phyloP scores from a whole-genome alignment of 2,329 filamentous ascomycete genomes.

The Colletotrichum costaricense region DNA sequence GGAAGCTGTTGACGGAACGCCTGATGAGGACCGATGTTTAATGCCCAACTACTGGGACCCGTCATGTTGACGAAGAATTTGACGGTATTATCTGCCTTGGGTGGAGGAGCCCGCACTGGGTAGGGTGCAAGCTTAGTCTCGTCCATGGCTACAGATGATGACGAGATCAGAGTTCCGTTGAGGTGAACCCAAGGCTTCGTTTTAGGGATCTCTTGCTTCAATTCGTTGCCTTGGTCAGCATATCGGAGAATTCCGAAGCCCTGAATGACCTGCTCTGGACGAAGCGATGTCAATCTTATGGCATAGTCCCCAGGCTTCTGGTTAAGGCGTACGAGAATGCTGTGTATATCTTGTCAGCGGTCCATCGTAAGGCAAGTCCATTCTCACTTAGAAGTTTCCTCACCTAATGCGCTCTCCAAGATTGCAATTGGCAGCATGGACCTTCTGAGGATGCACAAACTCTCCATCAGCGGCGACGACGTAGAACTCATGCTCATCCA shows the following conservation, averaged over 20 bases:
- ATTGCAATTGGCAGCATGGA: constrained; percentile 27
- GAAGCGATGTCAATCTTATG: constrained; percentile 16
- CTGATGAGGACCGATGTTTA: constrained; percentile 26
- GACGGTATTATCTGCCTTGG: constrained; percentile 19
- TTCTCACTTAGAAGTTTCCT: neutral
- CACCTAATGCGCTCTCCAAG: constrained; percentile 28
- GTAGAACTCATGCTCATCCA: constrained; percentile 28
- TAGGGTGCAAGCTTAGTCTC: constrained; percentile 26
- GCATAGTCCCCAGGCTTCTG: constrained; percentile 22
- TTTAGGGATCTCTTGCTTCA: neutral
- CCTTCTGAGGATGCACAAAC: constrained; percentile 23
- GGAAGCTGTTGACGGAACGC: constrained; percentile 28
- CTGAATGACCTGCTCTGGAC: constrained; percentile 24
- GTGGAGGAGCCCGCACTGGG: constrained; percentile 15
- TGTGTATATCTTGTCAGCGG: neutral
- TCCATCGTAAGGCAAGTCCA: too few relatives aligned
- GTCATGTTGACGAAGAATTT: constrained; percentile 34
- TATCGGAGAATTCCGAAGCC: constrained; percentile 25
- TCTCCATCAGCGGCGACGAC: constrained; percentile 24
- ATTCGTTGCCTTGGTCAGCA: neutral
- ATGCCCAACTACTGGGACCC: constrained; percentile 21
- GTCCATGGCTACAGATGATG: constrained; percentile 22
- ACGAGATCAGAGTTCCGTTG: constrained; percentile 21
- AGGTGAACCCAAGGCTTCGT: constrained; percentile 25
- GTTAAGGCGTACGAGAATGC: constrained; percentile 15